These are phyloP conservation scores for Aspergillus niger DNA, from an alignment of 2,329 filamentous ascomycete species.

Conservation along the genomic window DNA sequence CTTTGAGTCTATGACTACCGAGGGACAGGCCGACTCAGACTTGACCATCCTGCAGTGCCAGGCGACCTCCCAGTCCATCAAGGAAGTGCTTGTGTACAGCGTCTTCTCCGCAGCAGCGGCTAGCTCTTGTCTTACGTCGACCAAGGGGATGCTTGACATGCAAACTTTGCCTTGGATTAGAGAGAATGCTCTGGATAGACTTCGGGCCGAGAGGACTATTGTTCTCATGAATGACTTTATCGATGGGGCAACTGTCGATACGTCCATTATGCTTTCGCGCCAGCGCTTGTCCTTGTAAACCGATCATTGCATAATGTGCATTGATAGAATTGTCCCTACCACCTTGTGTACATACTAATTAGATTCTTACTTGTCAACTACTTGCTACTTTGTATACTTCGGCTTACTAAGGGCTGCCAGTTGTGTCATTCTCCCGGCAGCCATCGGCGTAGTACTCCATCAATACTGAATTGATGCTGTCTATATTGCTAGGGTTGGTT, in stretches of 20 bases:
- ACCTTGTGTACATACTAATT: too few species aligned
- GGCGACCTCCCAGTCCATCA: conserved; percentile 8
- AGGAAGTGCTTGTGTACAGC: conserved; percentile 6
- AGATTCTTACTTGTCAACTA: too few species aligned
- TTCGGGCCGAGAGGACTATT: conserved; percentile 5
- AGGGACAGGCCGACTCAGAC: neutral
- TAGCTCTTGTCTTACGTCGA: conserved; percentile 2
- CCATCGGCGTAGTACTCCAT: too few species aligned
- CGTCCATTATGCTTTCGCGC: conserved; percentile 1
- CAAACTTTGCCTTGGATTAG: conserved; percentile 7
- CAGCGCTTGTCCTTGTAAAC: conserved; percentile 2
- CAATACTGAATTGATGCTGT: too few species aligned
- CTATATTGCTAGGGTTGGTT: too few species aligned
- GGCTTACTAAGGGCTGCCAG: too few species aligned
- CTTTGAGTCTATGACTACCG: conserved; percentile 5
- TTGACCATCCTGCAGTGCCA: conserved; percentile 8
- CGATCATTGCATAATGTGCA: too few species aligned
- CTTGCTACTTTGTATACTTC: too few species aligned
- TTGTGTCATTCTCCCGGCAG: too few species aligned
- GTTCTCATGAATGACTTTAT: conserved; percentile 9
- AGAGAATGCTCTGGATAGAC: neutral
- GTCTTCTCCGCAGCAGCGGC: neutral
- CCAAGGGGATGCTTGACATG: conserved; percentile 5
- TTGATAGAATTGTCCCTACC: too few species aligned
- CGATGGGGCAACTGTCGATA: conserved; percentile 1